Percentiles rank a stretch among this genome's conserved stretches.
These are phyloP conservation scores for Microdochium paspali DNA, from an alignment of 2,329 filamentous ascomycete genomes.

Conservation along the genomic window DNA sequence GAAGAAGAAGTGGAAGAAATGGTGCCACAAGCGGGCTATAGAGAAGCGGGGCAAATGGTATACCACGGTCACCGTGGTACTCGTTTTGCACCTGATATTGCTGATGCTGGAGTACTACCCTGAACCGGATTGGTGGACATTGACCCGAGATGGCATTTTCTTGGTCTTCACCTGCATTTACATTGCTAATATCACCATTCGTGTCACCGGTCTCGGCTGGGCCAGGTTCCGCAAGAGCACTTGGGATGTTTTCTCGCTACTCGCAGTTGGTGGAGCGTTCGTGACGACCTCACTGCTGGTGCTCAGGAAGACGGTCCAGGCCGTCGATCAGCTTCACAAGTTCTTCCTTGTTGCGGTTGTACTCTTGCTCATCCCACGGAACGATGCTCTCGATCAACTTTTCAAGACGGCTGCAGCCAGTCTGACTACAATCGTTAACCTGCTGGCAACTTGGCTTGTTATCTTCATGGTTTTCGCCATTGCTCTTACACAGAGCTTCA, in stretches of 20 bases:
- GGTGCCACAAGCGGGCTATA: slow-evolving; percentile 91
- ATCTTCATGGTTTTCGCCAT: slow-evolving; percentile 96
- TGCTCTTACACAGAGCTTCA: slow-evolving; percentile 90
- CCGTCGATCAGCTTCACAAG: slow-evolving; percentile 79
- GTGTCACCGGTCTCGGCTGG: slow-evolving; percentile 86
- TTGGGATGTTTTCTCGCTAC: slow-evolving; percentile 86
- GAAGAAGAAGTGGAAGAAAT: slow-evolving; percentile 72
- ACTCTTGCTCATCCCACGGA: slow-evolving; percentile 84
- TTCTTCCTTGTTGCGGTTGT: slow-evolving; percentile 86
- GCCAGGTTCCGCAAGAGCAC: slow-evolving; percentile 82
- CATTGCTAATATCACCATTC: slow-evolving; percentile 70
- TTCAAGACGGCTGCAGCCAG: slow-evolving; percentile 98
- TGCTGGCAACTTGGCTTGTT: slow-evolving; percentile 94
- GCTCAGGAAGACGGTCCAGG: slow-evolving; percentile 44
- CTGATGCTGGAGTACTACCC: slow-evolving; percentile 80
- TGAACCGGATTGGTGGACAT: slow-evolving; percentile 63
- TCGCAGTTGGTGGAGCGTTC: slow-evolving; percentile 72
- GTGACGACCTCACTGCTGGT: slow-evolving; percentile 72
- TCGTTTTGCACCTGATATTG: slow-evolving; percentile 75
- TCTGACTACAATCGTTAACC: slow-evolving; percentile 80
- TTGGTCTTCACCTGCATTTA: slow-evolving; percentile 75
- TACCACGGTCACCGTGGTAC: slow-evolving; percentile 64
- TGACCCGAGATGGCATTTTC: slow-evolving; percentile 65
- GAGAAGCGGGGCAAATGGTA: slow-evolving; percentile 95
- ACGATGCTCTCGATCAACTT: slow-evolving; percentile 92